Percentiles rank a stretch among this genome's conserved stretches.
Evolutionary conservation across 2,329 filamentous ascomycete species (phyloP).

Genomic region (Trichophyton equinum): DNA sequence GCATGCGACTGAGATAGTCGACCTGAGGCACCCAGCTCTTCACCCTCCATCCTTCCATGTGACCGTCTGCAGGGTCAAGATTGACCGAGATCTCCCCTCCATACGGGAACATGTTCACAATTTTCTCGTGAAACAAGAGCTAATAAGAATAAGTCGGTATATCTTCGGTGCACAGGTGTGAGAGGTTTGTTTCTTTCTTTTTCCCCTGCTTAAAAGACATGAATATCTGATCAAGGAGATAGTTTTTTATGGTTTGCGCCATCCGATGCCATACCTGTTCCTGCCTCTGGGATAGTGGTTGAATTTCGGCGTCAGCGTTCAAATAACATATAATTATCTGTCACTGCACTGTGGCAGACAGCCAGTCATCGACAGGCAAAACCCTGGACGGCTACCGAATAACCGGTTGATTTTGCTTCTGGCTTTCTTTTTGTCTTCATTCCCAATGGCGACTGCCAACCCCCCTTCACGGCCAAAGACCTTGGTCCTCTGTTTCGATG

Average conservation of each 20-base stretch:
- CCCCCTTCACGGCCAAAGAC: constrained; percentile 12
- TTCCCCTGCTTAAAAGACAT: background rate
- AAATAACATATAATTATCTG: background rate
- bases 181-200: background rate
- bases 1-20: background rate
- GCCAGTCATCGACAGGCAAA: background rate
- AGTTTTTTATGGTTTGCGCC: background rate
- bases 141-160: background rate
- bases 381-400: background rate
- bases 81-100: background rate
- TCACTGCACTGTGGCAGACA: background rate
- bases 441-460: background rate
- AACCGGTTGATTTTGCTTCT: background rate
- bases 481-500: constrained; percentile 17
- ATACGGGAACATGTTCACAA: background rate
- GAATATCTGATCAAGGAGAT: background rate
- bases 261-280: background rate
- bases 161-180: background rate
- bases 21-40: background rate
- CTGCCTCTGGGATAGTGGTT: background rate
- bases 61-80: background rate
- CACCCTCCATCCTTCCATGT: background rate
- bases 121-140: background rate
- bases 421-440: background rate
- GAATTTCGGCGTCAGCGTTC: background rate